A percentile compares a stretch with the other conserved stretches of the same genome.
These are phyloP conservation scores for Colletotrichum sublineola DNA, from an alignment of 2,329 filamentous ascomycete species.

Conservation along the genomic window DNA sequence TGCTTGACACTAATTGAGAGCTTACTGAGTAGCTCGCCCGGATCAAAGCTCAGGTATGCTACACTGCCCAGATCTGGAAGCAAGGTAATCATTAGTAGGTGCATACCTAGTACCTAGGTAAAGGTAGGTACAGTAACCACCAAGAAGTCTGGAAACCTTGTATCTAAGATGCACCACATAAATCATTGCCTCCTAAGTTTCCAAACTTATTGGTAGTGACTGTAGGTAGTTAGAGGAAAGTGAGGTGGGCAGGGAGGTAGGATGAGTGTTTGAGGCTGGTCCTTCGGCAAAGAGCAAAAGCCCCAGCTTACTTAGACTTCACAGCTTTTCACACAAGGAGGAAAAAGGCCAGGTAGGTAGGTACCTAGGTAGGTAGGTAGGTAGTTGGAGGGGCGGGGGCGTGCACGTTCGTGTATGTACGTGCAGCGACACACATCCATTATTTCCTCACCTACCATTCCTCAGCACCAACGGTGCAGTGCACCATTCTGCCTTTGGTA, in stretches of 20 bases:
- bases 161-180: too few species aligned
- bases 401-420: not conserved
- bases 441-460: not conserved
- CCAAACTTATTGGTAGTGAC: too few species aligned
- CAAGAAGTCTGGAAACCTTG: too few species aligned
- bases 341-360: not conserved
- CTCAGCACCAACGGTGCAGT: not conserved
- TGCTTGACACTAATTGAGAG: not conserved
- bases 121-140: too few species aligned
- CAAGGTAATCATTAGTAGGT: not conserved
- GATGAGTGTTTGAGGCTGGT: not conserved
- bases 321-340: not conserved
- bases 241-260: slow-evolving; percentile 7
- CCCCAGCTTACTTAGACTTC: slow-evolving; percentile 2
- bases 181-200: too few species aligned
- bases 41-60: not conserved
- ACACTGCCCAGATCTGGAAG: not conserved
- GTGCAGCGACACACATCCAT: not conserved
- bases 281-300: slow-evolving; percentile 12
- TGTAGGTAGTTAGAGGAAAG: slow-evolving; percentile 2
- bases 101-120: not conserved
- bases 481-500: not conserved
- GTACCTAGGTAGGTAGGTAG: not conserved
- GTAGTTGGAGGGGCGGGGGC: not conserved
- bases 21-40: not conserved